Evolutionary conservation across 1,284 basidiomycete genomes (phyloP), one percentile per base, ranked within the genome.

Genomic region (Cutaneotrichosporon dermatis): DNA sequence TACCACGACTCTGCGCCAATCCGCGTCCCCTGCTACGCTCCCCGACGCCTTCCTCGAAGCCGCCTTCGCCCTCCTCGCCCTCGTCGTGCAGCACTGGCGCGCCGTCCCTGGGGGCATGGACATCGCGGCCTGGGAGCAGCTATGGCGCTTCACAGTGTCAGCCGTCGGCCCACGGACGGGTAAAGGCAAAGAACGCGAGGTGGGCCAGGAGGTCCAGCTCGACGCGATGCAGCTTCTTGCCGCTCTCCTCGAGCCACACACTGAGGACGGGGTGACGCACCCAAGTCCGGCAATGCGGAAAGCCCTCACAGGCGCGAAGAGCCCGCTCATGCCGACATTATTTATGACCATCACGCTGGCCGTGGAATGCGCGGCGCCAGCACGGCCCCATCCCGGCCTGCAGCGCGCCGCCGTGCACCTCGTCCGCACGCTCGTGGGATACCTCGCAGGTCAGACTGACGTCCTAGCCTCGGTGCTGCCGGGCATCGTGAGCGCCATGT

Each of bases 331-430:
- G 42, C 88, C 93, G 3, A 82, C 94, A 36, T 79, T 94, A 39
- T 92, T 92, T 10, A 89, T 90, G 74, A 90, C 88, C 2, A 76
- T 95, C 54, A 86, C 89, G 62, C 83, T 86, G 2, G 79, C 92
- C 9, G 79, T 94, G 51, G 76, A 73, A 11, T 65, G 74, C 11
- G 51, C 70, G 1, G 79, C 81, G 4, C 80, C 85, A 0, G 77
- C 80, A 40, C 86, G 88, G 3, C 79, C 79, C 3, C 81, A 87
- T 66, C 72, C 83, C 2, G 71, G 83, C 9, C 79, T 94, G 34
- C 89, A 91, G 70, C 79, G 81, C 10, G 62, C 80, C 1, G 86
- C 88, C 6, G 80, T 95, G 13, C 78, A 83, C n/a, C 74, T 86
- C 8, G 74, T 90, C 1, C 76, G 78, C 16, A 64, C 83, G 15